Percentiles rank a stretch among this genome's conserved stretches.
Conservation (phyloP, 1,284 basidiomycete species). For the Chondrostereum purpureum region DNA sequence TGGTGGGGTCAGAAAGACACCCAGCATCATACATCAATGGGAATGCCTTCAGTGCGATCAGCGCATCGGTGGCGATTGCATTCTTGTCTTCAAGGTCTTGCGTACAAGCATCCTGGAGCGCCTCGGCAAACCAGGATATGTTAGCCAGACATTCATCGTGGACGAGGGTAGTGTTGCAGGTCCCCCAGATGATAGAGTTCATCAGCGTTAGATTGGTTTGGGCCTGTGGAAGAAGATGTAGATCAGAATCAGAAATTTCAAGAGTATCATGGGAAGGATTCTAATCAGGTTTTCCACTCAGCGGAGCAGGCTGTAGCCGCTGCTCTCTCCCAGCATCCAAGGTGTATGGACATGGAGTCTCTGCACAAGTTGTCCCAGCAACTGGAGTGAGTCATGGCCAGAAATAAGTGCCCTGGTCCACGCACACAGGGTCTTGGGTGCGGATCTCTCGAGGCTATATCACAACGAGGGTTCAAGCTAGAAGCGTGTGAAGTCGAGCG, state of each 20-base stretch:
- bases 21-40: conserved; percentile 47
- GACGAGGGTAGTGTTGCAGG: conserved; percentile 56
- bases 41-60: conserved; percentile 58
- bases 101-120: conserved; percentile 42
- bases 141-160: conserved; percentile 47
- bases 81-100: conserved; percentile 49
- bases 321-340: too few relatives aligned
- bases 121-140: conserved; percentile 53
- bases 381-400: too few relatives aligned
- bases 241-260: too few relatives aligned
- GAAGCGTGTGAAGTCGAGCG: too few relatives aligned
- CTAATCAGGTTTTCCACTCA: too few relatives aligned
- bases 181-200: conserved; percentile 70
- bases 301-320: too few relatives aligned
- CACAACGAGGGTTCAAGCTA: too few relatives aligned
- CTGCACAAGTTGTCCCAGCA: too few relatives aligned
- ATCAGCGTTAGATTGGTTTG: conserved; percentile 57
- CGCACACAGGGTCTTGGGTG: too few relatives aligned
- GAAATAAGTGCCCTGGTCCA: too few relatives aligned
- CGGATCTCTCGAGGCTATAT: too few relatives aligned
- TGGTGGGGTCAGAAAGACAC: conserved; percentile 47
- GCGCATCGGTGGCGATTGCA: conserved; percentile 39
- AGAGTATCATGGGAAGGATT: conserved; percentile 1
- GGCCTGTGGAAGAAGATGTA: conserved; percentile 32
- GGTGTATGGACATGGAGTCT: too few relatives aligned